Evolutionary conservation across 345 rosid species (phyloP), one percentile per base, ranked within the genome.

Genomic region (Salix arbutifolia): DNA sequence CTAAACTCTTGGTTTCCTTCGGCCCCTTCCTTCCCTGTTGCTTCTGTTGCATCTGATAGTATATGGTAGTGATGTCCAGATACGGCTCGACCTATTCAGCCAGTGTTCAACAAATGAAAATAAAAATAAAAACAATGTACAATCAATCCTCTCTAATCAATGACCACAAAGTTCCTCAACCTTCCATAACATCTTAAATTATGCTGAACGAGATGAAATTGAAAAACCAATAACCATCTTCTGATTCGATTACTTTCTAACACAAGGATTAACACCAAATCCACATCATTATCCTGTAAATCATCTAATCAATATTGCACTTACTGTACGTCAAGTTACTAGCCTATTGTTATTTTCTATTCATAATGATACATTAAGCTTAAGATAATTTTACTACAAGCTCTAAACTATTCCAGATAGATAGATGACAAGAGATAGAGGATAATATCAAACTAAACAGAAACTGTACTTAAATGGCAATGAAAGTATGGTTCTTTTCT

Each of bases 11-110:
- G 66, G 86, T 87, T 76, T 91, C 90, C 76, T 84, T 94, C 25
- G 94, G 83, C 1, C 73, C 37, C 79, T 82, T 91, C 82, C 85
- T 88, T 80, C 91, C 94, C n/a, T 35, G 74, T 75, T 77, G 88
- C 85, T 88, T 92, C 82, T 83, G 86, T 68, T 86, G 94, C 83
- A 90, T 74, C 71, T 85, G 42, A 78, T 80, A 82, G 83, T 90
- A 88, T 74, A 91, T 40, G 69, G 83, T 79, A 50, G 85, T 77
- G 74, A 91, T 91, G 77, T 92, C 97, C 84, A 94, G 70, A 85
- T 90, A 94, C 5, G 95, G 98, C 81, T 94, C 95, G 81, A 94
- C 89, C 97, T 91, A 78, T 69, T 77, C 80, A 85, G 19, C 74
- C 35, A 72, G 60, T 76, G 16, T 25, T 62, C 17, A 56, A n/a